Evolutionary conservation across 805 yeast species (phyloP), one percentile per base, ranked within the genome.

Genomic region (Schizosaccharomyces cryophilus): DNA sequence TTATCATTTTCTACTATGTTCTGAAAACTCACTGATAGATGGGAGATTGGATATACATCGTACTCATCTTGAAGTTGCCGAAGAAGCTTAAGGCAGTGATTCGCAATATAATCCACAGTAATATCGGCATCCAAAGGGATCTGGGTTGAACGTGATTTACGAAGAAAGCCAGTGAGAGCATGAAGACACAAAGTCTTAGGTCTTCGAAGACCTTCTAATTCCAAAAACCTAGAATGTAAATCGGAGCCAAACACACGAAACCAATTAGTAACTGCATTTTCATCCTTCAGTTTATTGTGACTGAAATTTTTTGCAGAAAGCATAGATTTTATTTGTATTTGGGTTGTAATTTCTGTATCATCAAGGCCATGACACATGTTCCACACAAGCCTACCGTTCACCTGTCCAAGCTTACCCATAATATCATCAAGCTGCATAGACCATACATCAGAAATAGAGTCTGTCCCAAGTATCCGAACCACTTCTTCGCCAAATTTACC

Each of bases 181-280:
- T 71, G 75, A 2, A 82, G 64, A 5, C 76, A 70, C 11, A 83
- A 65, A 0, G 83, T 82, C 51, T 76, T 76, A 0, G 90, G 89
- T 59, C 86, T 68, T 51, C 74, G 69, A 0, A 72, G 67, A 2
- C 65, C 55, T 0, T 66, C 66, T 3, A 61, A 75, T 65, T 90
- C 97, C 35, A 77, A 73, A 4, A 89, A 69, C 61, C 98, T 70
- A 60, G 82, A 80, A 35, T 78, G 72, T 38, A 90, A 70, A 66
- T 90, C 98, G 0, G 88, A 89, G 1, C 85, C 77, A 72, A 83
- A 89, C 0, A 90, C 94, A 47, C 76, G 80, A 6, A 90, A 72
- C 98, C 98, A 90, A 24, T 80, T 81, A 4, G 73, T 64, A 26
- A 85, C 79, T 65, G 86, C 95, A 1, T 72, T 73, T 5, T 76